Evolutionary conservation across 306 rosid species (phyloP).

Genomic region (Castanopsis chinensis): DNA sequence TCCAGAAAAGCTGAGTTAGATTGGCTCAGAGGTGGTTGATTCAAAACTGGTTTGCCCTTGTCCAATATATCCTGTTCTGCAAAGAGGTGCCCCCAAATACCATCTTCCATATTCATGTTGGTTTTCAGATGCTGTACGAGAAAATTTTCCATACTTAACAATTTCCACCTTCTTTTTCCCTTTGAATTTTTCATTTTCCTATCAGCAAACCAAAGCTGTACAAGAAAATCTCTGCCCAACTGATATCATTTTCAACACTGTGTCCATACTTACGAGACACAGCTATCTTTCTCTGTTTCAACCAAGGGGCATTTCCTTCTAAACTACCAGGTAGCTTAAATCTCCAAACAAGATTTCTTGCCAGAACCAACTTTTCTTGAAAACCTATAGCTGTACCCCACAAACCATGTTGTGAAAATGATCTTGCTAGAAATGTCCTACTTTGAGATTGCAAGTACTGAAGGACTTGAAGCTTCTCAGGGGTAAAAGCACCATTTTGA

Average conservation of each 20-base stretch:
- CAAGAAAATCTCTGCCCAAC: conserved; percentile 56
- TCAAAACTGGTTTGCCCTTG: conserved; percentile 18
- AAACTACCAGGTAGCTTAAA: neutral
- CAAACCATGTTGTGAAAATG: neutral
- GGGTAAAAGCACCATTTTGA: neutral
- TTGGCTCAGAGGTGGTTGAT: conserved; percentile 78
- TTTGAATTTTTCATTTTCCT: conserved; percentile 23
- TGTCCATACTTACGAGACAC: conserved; percentile 43
- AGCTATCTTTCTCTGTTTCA: neutral
- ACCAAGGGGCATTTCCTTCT: conserved; percentile 6
- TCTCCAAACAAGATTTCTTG: conserved; percentile 12
- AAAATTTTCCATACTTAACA: conserved; percentile 4
- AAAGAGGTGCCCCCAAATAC: conserved; percentile 34
- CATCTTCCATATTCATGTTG: conserved; percentile 23
- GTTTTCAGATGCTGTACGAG: neutral
- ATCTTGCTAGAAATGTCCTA: neutral
- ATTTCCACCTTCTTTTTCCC: conserved; percentile 24
- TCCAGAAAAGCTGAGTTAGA: conserved; percentile 43
- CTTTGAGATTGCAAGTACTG: conserved; percentile 13
- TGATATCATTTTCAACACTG: conserved; percentile 16
- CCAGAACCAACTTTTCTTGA: neutral
- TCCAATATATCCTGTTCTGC: conserved; percentile 16
- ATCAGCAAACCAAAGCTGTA: conserved; percentile 64
- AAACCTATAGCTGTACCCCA: conserved; percentile 10
- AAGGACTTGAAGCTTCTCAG: neutral